These are phyloP conservation scores for Isoetes engelmannii DNA, from an alignment of 83 land plant genomes.

Conservation along the genomic window DNA sequence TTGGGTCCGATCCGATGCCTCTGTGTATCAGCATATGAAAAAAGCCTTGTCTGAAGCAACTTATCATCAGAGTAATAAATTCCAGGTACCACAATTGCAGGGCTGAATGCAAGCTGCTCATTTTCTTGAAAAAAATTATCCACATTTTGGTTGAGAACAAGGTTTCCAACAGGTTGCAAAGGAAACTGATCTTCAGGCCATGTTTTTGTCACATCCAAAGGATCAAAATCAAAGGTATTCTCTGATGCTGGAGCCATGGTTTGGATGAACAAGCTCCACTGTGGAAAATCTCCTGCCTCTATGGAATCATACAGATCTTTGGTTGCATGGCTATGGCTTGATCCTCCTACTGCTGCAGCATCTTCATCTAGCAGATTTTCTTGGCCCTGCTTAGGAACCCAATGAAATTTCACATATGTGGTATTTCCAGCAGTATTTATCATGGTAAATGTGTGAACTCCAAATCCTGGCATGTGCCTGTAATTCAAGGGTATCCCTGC, in stretches of 20 bases:
- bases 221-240: conserved; percentile 14
- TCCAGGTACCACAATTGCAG: too few species aligned
- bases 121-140: too few species aligned
- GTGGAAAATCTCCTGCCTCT: conserved; percentile 17
- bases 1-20: too few species aligned
- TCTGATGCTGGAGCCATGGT: conserved; percentile 21
- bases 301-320: conserved; percentile 21
- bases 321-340: conserved; percentile 18
- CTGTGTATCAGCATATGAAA: too few species aligned
- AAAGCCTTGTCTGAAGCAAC: too few species aligned
- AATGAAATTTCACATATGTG: conserved; percentile 29
- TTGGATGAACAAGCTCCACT: conserved; percentile 30
- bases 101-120: too few species aligned
- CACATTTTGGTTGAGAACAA: too few species aligned
- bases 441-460: conserved; percentile 27
- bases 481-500: conserved; percentile 19
- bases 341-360: conserved; percentile 23
- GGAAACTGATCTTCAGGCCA: not conserved
- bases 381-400: conserved; percentile 14
- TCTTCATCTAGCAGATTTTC: conserved; percentile 21
- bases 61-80: too few species aligned
- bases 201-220: conserved; percentile 29
- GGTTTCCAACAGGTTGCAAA: not conserved
- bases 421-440: conserved; percentile 25
- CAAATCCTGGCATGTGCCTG: conserved; percentile 30